A percentile compares a stretch with the other conserved stretches of the same genome.
phyloP scores from a whole-genome alignment of 257 asterid species.

The Solanum ahanhuiri region DNA sequence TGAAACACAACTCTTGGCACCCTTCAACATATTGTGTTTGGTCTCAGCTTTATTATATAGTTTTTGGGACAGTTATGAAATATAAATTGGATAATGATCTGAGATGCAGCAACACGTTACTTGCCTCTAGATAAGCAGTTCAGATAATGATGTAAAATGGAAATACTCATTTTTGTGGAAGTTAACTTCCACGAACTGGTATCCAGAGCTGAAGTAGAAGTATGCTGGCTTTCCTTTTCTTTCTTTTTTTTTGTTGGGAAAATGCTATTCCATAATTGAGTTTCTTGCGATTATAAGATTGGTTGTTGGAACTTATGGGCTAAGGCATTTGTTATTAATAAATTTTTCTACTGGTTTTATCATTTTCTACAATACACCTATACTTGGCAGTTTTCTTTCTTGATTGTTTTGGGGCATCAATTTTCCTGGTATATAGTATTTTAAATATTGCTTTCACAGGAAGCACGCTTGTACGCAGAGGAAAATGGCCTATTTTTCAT shows the following conservation, averaged over 20 bases:
- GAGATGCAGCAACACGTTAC: not conserved
- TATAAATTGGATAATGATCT: not conserved
- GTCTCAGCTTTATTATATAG: not conserved
- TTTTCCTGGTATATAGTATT: not conserved
- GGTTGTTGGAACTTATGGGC: not conserved
- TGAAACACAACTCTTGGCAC: not conserved
- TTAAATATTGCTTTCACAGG: constrained; percentile 23
- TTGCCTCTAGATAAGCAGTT: not conserved
- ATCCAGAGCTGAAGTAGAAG: not conserved
- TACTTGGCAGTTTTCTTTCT: not conserved
- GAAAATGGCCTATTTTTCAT: constrained; percentile 72
- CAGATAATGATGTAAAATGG: not conserved
- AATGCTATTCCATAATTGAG: not conserved
- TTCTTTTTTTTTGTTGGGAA: not conserved
- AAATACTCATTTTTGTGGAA: not conserved
- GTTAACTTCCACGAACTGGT: not conserved
- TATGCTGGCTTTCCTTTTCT: not conserved
- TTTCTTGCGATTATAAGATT: not conserved
- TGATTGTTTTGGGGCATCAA: not conserved
- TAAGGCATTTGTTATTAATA: not conserved
- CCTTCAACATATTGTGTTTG: not conserved
- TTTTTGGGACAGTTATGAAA: not conserved
- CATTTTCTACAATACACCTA: not conserved
- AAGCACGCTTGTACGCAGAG: constrained; percentile 50
- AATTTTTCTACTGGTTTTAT: not conserved